phyloP scores from a whole-genome alignment of 1,284 basidiomycete species.

The Coriolopsis trogii region DNA sequence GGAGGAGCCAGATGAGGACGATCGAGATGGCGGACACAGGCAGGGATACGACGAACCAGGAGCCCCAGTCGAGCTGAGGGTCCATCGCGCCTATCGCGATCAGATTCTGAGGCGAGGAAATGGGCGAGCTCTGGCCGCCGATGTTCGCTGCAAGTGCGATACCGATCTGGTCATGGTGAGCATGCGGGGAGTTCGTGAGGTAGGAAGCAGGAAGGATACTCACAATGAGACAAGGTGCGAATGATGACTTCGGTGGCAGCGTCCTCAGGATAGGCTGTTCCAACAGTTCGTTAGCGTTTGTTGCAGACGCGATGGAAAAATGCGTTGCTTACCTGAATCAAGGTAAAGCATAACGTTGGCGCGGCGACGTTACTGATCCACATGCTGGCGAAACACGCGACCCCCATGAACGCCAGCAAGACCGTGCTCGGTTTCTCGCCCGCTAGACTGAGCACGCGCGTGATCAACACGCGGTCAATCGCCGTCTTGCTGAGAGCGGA shows the following conservation, averaged over 20 bases:
- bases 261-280: constrained; percentile 89
- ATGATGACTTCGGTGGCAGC: constrained; percentile 85
- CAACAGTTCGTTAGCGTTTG: background rate
- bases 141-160: constrained; percentile 98
- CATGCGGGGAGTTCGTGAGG: background rate
- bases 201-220: constrained; percentile 33
- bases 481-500: constrained; percentile 97
- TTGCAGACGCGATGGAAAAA: constrained; percentile 10
- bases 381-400: constrained; percentile 98
- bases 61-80: constrained; percentile 84
- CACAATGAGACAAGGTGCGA: constrained; percentile 91
- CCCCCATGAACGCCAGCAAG: constrained; percentile 93
- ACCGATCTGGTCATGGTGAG: constrained; percentile 63
- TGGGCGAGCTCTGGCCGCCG: constrained; percentile 94
- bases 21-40: constrained; percentile 90
- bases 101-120: constrained; percentile 96
- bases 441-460: constrained; percentile 89
- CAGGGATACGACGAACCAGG: constrained; percentile 94
- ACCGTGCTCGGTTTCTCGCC: constrained; percentile 88
- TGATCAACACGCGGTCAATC: constrained; percentile 93
- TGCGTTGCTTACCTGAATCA: constrained; percentile 77
- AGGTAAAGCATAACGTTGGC: constrained; percentile 96
- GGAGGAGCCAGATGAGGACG: constrained; percentile 88
- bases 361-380: constrained; percentile 99
- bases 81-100: constrained; percentile 93